Evolutionary conservation across 192 early-diverging fungal genomes (phyloP), one percentile per base, ranked within the genome.

Genomic region (Backusella liffmaniae): DNA sequence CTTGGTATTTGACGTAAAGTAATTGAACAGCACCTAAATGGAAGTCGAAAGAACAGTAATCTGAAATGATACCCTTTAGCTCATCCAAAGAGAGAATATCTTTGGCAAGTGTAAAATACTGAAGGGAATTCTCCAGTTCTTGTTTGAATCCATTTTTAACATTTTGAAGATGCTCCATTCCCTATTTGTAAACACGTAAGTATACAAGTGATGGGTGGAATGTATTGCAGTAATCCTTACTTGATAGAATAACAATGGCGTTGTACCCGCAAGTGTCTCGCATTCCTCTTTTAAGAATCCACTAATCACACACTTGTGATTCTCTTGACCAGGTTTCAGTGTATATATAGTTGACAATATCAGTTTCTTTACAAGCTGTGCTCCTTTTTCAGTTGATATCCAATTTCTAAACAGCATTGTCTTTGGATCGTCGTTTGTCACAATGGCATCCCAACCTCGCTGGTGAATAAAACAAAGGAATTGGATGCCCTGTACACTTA

Each of bases 131-230:
- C 26, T 23, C 9, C 1, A 62, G 10, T 9, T 62, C 56, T 62
- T 62, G 56, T 13, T 62, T 62, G 56, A 4, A 12, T 62, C 56
- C 56, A 29, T 62, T 62, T 29, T 62, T 62, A 62, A 13, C 56
- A n/a, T 62, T 62, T 62, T 62, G 56, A 62, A 62, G 56, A 3
- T 62, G 56, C 26, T 62, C 56, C 56, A 15, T 62, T 62, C 56
- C 56, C 56, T 62, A 29, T 62, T 62, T 29, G 21, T 5, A n/a
- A 53, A 53, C 6, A 53, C 3, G n/a, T 53, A 8, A n/a, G 46
- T 16, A 51, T 51, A 51, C 5, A 51, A 18, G 5, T 15, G 18
- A n/a, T 30, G 30, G 30, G 30, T 1, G 30, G 7, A 21, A n/a
- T n/a, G n/a, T n/a, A 1, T 5, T 53, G 5, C 13, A 13, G 12